phyloP scores from a whole-genome alignment of 257 asterid species.

The Scutellaria barbata region DNA sequence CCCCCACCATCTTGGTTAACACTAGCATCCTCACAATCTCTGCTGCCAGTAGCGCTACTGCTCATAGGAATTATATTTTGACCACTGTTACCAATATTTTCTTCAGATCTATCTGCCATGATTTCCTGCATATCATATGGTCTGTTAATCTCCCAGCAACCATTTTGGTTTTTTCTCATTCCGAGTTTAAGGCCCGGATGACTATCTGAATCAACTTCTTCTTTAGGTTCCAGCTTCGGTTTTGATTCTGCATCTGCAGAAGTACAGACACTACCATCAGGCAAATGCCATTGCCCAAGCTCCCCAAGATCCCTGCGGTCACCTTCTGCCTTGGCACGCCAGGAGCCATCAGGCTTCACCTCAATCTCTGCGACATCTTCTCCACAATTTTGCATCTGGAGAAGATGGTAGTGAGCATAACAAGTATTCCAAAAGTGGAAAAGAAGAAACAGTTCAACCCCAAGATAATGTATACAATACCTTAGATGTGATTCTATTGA shows the following conservation, averaged over 20 bases:
- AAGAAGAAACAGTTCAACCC: constrained; percentile 10
- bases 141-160: constrained; percentile 80
- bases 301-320: constrained; percentile 79
- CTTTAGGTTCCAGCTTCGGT: constrained; percentile 62
- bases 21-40: constrained; percentile 86
- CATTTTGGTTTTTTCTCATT: constrained; percentile 73
- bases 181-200: constrained; percentile 72
- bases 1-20: constrained; percentile 86
- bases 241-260: constrained; percentile 46
- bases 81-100: constrained; percentile 45
- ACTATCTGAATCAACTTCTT: constrained; percentile 80
- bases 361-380: constrained; percentile 92
- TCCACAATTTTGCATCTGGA: constrained; percentile 69
- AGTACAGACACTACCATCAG: constrained; percentile 69
- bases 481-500: constrained; percentile 78
- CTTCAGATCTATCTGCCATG: constrained; percentile 52
- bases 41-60: constrained; percentile 89
- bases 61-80: constrained; percentile 79
- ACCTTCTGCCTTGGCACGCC: constrained; percentile 93
- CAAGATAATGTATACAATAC: constrained; percentile 45
- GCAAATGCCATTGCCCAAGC: constrained; percentile 91
- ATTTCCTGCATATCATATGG: constrained; percentile 54
- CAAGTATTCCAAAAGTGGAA: constrained; percentile 15
- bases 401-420: constrained; percentile 30
- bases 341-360: constrained; percentile 97